Evolutionary conservation across 1,284 basidiomycete species (phyloP).

Genomic region (Ustilago trichophora): DNA sequence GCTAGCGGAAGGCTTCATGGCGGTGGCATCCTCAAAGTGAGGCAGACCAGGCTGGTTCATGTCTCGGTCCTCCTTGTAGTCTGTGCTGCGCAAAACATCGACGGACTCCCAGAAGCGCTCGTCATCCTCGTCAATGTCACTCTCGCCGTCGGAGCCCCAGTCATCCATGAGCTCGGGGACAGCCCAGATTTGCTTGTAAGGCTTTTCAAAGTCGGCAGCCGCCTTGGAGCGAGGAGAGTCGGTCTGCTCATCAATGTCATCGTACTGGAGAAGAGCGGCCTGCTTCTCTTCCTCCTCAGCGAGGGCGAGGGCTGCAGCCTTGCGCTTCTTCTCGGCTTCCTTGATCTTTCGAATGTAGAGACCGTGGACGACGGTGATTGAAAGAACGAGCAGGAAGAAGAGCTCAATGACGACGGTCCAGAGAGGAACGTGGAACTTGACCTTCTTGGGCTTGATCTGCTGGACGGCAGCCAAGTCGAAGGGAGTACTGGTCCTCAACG

Average conservation of each 20-base stretch:
- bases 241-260: constrained; percentile 25
- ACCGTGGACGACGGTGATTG: constrained; percentile 45
- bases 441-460: constrained; percentile 20
- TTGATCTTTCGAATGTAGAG: constrained; percentile 41
- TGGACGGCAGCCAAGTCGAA: constrained; percentile 25
- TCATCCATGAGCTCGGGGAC: constrained; percentile 47
- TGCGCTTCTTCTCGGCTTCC: constrained; percentile 37
- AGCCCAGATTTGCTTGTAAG: constrained; percentile 49
- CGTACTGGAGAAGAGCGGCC: constrained; percentile 16
- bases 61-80: constrained; percentile 37
- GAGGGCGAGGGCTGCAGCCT: constrained; percentile 23
- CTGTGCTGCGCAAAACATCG: constrained; percentile 30
- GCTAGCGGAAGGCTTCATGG: constrained; percentile 19
- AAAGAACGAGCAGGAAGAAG: constrained; percentile 34
- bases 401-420: constrained; percentile 41
- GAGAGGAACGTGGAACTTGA: constrained; percentile 31
- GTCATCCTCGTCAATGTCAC: constrained; percentile 46
- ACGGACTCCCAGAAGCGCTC: constrained; percentile 46
- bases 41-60: constrained; percentile 26
- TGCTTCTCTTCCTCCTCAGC: constrained; percentile 25
- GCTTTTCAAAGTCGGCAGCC: constrained; percentile 36
- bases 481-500: constrained; percentile 43
- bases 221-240: constrained; percentile 20
- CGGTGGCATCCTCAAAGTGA: constrained; percentile 25
- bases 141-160: constrained; percentile 41